These are phyloP conservation scores for Trichaptum fuscoviolaceum DNA, from an alignment of 768 basidiomycete genomes.

Conservation along the genomic window DNA sequence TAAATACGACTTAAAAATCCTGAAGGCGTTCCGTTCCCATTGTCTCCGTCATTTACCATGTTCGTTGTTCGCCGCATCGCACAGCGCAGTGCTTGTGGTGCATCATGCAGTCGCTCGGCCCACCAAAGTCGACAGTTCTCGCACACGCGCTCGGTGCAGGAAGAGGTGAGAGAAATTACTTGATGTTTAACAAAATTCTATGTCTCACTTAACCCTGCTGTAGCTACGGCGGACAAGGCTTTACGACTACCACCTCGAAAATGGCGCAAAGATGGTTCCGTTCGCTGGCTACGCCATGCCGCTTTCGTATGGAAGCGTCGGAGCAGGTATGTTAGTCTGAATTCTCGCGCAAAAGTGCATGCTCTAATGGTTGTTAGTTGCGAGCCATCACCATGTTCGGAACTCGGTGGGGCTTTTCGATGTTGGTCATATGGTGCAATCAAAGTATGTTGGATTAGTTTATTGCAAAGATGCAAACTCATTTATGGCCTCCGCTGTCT, in stretches of 20 bases:
- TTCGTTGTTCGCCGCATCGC: background rate
- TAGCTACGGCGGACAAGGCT: conserved; percentile 65
- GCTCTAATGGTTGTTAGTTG: conserved; percentile 42
- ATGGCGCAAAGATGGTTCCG: conserved; percentile 91
- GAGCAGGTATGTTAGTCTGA: conserved; percentile 52
- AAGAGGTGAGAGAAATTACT: background rate
- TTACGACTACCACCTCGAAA: conserved; percentile 82
- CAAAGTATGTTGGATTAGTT: conserved; percentile 47
- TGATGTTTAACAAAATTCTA: background rate
- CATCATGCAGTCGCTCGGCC: background rate
- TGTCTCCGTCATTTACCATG: background rate
- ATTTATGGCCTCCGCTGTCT: conserved; percentile 7
- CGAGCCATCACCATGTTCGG: conserved; percentile 87
- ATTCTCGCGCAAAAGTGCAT: background rate
- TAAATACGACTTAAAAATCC: too few relatives aligned
- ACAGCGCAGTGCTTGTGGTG: background rate
- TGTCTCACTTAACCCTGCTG: background rate
- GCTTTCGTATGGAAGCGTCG: conserved; percentile 73
- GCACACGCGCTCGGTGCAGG: background rate
- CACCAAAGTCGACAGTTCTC: background rate
- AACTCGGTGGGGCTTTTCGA: conserved; percentile 85
- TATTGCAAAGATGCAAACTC: background rate
- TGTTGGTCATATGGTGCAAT: conserved; percentile 98
- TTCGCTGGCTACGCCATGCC: conserved; percentile 98
- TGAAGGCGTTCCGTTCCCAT: too few relatives aligned